A percentile compares a stretch with the other conserved stretches of the same genome.
These are phyloP conservation scores for Chaetomiaceae sp. DNA, from an alignment of 2,329 filamentous ascomycete genomes.

Conservation along the genomic window DNA sequence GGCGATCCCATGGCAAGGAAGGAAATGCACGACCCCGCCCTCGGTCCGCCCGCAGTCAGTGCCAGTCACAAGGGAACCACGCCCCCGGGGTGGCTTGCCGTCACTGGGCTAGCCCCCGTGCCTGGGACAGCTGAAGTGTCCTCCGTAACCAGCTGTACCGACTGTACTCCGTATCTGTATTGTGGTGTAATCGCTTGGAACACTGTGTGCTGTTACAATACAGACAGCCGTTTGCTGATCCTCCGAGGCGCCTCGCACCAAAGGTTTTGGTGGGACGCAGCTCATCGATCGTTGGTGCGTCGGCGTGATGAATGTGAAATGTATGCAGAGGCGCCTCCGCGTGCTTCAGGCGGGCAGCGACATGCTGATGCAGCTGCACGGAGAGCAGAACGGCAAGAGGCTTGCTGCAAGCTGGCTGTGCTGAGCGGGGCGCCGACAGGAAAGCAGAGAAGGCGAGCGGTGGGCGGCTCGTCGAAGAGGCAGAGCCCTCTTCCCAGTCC, in stretches of 20 bases:
- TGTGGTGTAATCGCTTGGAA: too few relatives aligned
- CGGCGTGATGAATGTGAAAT: too few relatives aligned
- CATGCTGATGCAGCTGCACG: conserved; percentile 14
- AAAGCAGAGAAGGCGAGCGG: conserved; percentile 1
- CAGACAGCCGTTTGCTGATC: too few relatives aligned
- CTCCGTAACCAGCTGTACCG: too few relatives aligned
- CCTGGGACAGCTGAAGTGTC: neutral
- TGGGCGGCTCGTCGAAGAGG: conserved; percentile 8
- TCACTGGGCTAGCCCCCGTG: too few relatives aligned
- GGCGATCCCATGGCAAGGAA: conserved; percentile 14
- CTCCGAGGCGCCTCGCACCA: too few relatives aligned
- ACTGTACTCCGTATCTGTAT: neutral
- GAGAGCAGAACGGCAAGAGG: conserved; percentile 19
- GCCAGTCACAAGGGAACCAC: conserved; percentile 26
- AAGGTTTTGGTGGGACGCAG: too few relatives aligned
- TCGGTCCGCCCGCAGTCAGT: conserved; percentile 30
- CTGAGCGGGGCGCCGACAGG: neutral
- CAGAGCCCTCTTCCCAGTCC: neutral
- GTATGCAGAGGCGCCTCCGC: too few relatives aligned
- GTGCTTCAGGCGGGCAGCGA: neutral
- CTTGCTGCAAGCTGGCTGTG: conserved; percentile 12
- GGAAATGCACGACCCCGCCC: conserved; percentile 29
- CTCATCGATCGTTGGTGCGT: too few relatives aligned
- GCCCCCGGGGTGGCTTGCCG: conserved; percentile 17
- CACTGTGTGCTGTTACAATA: too few relatives aligned